Conservation (phyloP, 192 early-diverging fungal genomes). For the Backusella circina region DNA sequence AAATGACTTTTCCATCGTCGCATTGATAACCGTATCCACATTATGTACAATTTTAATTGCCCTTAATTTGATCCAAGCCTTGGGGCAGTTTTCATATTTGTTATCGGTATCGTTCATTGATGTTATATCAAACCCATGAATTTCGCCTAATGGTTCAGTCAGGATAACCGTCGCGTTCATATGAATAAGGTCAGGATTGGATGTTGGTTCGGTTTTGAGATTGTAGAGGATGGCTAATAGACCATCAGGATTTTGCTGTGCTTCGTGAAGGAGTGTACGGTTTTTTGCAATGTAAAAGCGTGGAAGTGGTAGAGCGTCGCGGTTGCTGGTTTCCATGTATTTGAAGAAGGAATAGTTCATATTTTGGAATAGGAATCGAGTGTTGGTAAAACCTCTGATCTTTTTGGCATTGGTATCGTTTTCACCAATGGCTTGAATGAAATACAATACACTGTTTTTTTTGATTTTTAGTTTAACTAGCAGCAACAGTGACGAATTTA, state of each 20-base stretch:
- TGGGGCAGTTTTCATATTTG: conserved; percentile 22
- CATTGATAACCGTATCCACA: conserved; percentile 9
- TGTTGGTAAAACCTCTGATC: conserved; percentile 1
- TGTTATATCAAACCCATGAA: conserved; percentile 9
- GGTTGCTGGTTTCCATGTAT: background rate
- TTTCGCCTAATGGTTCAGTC: background rate
- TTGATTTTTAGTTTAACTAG: background rate
- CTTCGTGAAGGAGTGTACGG: conserved; percentile 26
- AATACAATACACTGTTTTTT: conserved; percentile 6
- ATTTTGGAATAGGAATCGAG: background rate
- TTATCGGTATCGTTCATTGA: background rate
- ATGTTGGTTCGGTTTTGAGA: background rate
- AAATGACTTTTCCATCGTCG: conserved; percentile 22
- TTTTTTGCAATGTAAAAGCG: conserved; percentile 34
- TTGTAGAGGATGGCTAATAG: conserved; percentile 10
- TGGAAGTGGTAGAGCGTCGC: conserved; percentile 5
- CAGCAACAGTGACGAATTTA: background rate
- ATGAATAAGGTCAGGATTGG: background rate
- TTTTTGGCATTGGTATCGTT: background rate
- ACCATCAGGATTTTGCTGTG: conserved; percentile 2
- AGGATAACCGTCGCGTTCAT: conserved; percentile 10
- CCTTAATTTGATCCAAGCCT: conserved; percentile 32
- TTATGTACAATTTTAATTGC: conserved; percentile 13
- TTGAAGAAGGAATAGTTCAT: conserved; percentile 17
- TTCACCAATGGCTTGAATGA: conserved; percentile 12